phyloP scores from a whole-genome alignment of 108 stramenopile genomes.

The Stephanodiscus triporus region DNA sequence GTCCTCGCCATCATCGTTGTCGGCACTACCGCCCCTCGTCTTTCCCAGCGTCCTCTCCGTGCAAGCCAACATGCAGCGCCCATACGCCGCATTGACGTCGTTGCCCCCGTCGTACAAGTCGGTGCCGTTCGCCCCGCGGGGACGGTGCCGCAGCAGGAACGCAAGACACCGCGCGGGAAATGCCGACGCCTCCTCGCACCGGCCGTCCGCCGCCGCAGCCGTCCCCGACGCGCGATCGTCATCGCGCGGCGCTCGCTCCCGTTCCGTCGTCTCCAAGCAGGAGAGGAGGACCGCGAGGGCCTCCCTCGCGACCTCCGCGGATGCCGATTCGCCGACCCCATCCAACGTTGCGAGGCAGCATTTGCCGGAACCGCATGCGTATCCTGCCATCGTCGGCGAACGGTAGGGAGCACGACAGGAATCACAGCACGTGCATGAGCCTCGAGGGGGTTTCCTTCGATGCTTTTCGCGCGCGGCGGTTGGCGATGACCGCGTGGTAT shows the following conservation, averaged over 20 bases:
- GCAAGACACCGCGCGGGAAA: slow-evolving; percentile 72
- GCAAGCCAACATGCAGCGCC: slow-evolving; percentile 57
- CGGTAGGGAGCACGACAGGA: slow-evolving; percentile 41
- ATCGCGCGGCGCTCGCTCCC: neutral
- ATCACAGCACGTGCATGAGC: slow-evolving; percentile 36
- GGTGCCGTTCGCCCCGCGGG: slow-evolving; percentile 30
- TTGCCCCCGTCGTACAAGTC: slow-evolving; percentile 35
- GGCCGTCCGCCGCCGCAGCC: neutral
- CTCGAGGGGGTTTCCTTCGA: slow-evolving; percentile 17
- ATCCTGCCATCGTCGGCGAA: slow-evolving; percentile 52
- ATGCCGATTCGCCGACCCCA: slow-evolving; percentile 23
- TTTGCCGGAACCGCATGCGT: slow-evolving; percentile 51
- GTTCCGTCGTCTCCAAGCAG: slow-evolving; percentile 42
- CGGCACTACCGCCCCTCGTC: neutral
- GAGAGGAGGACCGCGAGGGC: slow-evolving; percentile 52
- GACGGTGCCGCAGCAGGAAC: slow-evolving; percentile 59
- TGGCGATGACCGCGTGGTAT: slow-evolving; percentile 26
- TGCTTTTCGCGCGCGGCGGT: slow-evolving; percentile 1
- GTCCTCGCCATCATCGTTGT: slow-evolving; percentile 7
- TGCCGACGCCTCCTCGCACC: slow-evolving; percentile 33
- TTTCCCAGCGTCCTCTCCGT: slow-evolving; percentile 42
- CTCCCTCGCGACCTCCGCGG: slow-evolving; percentile 45
- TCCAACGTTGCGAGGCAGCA: slow-evolving; percentile 50
- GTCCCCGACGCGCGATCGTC: neutral
- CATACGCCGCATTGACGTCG: slow-evolving; percentile 48